Percentiles rank a stretch among this genome's conserved stretches.
These are phyloP conservation scores for Patellaria atrata DNA, from an alignment of 495 filamentous ascomycete species.

Conservation along the genomic window DNA sequence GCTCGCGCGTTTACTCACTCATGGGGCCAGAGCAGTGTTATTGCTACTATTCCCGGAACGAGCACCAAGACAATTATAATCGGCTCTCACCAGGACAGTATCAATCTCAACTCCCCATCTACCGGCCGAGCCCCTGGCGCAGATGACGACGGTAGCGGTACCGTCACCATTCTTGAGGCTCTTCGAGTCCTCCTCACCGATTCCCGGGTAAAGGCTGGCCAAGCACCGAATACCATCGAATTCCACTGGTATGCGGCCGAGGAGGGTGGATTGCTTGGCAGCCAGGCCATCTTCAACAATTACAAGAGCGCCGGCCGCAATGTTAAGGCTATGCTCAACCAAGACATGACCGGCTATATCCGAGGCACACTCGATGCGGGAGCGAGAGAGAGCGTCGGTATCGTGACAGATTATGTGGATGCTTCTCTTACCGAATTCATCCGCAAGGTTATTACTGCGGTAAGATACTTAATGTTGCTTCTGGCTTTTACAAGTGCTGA, in stretches of 20 bases:
- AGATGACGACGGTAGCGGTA: slow-evolving; percentile 7
- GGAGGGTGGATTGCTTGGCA: slow-evolving; percentile 62
- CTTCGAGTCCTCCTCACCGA: slow-evolving; percentile 9
- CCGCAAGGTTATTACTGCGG: slow-evolving; percentile 67
- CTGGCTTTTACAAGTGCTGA: too few species aligned
- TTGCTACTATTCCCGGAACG: slow-evolving; percentile 8
- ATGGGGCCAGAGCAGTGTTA: slow-evolving; percentile 4
- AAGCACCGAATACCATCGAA: slow-evolving; percentile 63
- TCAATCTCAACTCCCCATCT: not conserved
- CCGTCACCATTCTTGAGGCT: slow-evolving; percentile 8
- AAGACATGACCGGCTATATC: slow-evolving; percentile 91
- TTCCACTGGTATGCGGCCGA: slow-evolving; percentile 91
- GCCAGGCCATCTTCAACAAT: slow-evolving; percentile 62
- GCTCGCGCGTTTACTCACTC: slow-evolving; percentile 3
- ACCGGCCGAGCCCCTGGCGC: slow-evolving; percentile 2
- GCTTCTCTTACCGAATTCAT: slow-evolving; percentile 69
- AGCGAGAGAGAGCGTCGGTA: slow-evolving; percentile 66
- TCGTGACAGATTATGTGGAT: slow-evolving; percentile 83
- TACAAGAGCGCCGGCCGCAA: slow-evolving; percentile 62
- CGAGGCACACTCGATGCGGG: slow-evolving; percentile 69
- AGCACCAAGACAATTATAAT: slow-evolving; percentile 2
- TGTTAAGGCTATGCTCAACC: slow-evolving; percentile 90
- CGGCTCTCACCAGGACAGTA: slow-evolving; percentile 6
- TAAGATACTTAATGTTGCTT: too few species aligned
- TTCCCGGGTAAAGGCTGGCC: slow-evolving; percentile 29